Base-by-base conservation (phyloP, 192 early-diverging fungal species). In the Coemansia sp. region DNA sequence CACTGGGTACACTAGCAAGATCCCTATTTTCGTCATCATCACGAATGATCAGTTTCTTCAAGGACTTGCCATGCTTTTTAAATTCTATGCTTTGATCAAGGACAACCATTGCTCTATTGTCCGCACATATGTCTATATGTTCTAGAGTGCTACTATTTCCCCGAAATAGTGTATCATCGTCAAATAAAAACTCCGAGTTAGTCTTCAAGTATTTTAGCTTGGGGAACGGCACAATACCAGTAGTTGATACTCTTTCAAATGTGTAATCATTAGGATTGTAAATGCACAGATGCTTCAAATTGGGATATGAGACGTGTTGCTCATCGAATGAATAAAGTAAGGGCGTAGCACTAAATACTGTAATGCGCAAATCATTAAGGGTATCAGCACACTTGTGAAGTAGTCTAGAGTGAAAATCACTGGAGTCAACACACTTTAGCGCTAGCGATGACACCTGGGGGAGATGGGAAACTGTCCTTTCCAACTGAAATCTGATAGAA, bases 161-260 rank as follows among this genome's bases (percentile, higher is more conserved):
- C 2, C 45, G 63, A 21, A 64, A 64, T 27, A 64, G 29, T 13
- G 35, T 34, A 50, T 64, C 63, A 64, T 64, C 45, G n/a, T 17
- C 33, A 21, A 64, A 64, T 48, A 44, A 45, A 33, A 48, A 64
- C 24, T 34, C 29, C 17, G 34, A 16, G 1, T 48, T 7, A 1
- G 31, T 5, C 27, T 35, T 34, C 11, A 64, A 19, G 2, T 34
- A 6, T 6, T 33, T 31, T 27, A 64, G 45, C 4, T 21, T 50
- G 4, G 63, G 63, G 46, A 64, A 64, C 1, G 48, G 44, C 10
- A 50, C 63, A 50, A 5, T 17, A 13, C 17, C 16, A 19, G 31
- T 3, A 5, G 7, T 4, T 31, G 21, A 27, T 5, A 36, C 21
- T 3, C 6, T 27, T 19, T 51, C 24, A 19, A 24, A n/a, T 19